Conservation (phyloP, 2,329 filamentous ascomycete species). For the Diplocarpon rosae region DNA sequence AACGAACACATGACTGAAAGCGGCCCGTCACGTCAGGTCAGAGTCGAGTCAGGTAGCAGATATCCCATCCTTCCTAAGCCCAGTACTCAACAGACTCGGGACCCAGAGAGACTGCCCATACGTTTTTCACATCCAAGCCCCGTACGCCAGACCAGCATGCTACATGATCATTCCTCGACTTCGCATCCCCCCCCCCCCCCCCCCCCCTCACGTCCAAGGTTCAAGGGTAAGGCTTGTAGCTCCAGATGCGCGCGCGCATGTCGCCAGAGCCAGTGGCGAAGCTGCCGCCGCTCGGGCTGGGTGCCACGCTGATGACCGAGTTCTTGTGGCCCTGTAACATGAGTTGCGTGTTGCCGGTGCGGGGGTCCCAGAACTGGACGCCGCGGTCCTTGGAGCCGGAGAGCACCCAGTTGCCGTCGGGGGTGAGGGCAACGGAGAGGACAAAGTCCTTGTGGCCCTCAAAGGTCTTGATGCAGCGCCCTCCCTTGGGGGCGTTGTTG, state of each 20-base stretch:
- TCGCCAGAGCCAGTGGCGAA: conserved; percentile 97
- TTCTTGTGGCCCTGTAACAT: conserved; percentile 99
- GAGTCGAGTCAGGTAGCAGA: no score
- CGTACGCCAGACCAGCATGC: no score
- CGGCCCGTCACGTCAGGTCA: no score
- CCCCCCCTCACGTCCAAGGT: no score
- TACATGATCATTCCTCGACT: no score
- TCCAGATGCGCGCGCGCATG: conserved; percentile 97
- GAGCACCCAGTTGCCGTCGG: conserved; percentile 90
- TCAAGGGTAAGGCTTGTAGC: conserved; percentile 41
- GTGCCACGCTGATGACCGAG: conserved; percentile 93
- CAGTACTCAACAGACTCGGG: no score
- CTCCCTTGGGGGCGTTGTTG: conserved; percentile 62
- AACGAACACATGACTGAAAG: no score
- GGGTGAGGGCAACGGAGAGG: conserved; percentile 86
- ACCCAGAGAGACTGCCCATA: no score
- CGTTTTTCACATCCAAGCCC: no score
- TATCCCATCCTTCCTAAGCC: no score
- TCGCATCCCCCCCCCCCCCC: no score
- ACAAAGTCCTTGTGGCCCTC: conserved; percentile 99
- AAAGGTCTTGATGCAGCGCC: conserved; percentile 92
- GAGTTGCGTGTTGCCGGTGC: conserved; percentile 85
- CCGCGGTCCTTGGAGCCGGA: conserved; percentile 95
- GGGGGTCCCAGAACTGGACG: conserved; percentile 97
- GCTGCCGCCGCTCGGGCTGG: conserved; percentile 69